Conservation (phyloP, 2,329 filamentous ascomycete genomes). For the Cordyceps sp. region DNA sequence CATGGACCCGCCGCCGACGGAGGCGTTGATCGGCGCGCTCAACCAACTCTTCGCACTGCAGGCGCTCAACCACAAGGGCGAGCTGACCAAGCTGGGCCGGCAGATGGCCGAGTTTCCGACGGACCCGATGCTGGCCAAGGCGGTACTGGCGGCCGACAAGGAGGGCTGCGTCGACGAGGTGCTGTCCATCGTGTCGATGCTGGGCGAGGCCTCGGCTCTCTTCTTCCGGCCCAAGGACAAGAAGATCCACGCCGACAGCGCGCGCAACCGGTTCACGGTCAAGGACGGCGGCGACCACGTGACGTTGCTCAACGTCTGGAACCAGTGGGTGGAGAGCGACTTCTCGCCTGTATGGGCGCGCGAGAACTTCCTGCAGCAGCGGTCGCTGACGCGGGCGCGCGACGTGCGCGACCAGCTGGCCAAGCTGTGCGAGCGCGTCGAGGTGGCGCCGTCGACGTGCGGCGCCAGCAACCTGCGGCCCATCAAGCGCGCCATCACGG, state of each 20-base stretch:
- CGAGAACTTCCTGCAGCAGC: conserved; percentile 88
- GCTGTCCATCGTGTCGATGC: conserved; percentile 84
- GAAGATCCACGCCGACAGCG: conserved; percentile 88
- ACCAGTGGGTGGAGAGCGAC: conserved; percentile 86
- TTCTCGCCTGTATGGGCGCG: conserved; percentile 76
- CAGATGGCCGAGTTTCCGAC: conserved; percentile 94
- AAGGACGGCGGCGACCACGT: conserved; percentile 84
- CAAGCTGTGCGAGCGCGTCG: conserved; percentile 85
- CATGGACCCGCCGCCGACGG: conserved; percentile 81
- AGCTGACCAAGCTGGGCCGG: conserved; percentile 76
- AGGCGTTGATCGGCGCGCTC: conserved; percentile 74
- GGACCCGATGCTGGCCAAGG: conserved; percentile 80
- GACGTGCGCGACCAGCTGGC: conserved; percentile 86
- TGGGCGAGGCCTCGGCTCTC: conserved; percentile 71
- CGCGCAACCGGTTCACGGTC: conserved; percentile 72
- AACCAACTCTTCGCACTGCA: conserved; percentile 87
- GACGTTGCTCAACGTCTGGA: conserved; percentile 82
- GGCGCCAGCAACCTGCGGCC: conserved; percentile 55
- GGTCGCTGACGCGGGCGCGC: conserved; percentile 71
- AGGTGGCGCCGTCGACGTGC: conserved; percentile 55
- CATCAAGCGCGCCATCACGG: conserved; percentile 75
- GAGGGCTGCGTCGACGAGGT: conserved; percentile 91
- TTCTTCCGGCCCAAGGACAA: conserved; percentile 97
- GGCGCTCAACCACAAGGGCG: conserved; percentile 73
- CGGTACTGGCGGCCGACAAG: conserved; percentile 74